These are phyloP conservation scores for Zhuliangozyma blackwelliae DNA, from an alignment of 1,139 yeast genomes.

Conservation along the genomic window DNA sequence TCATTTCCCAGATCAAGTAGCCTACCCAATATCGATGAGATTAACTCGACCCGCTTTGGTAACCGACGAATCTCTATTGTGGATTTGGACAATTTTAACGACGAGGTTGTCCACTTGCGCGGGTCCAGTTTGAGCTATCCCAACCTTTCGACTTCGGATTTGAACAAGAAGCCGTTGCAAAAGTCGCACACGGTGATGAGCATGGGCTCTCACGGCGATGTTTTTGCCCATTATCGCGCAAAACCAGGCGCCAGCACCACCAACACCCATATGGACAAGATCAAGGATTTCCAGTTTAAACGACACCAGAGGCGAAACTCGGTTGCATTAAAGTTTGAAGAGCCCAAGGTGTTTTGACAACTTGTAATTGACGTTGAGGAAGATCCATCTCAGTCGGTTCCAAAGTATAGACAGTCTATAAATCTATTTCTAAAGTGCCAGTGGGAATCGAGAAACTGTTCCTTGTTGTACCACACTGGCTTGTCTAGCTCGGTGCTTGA, in stretches of 20 bases:
- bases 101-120: constrained; percentile 6
- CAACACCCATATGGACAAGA: too few species aligned
- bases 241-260: too few species aligned
- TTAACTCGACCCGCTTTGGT: constrained; percentile 6
- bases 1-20: constrained; percentile 1
- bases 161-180: background rate
- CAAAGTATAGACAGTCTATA: constrained; percentile 76
- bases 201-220: background rate
- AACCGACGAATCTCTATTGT: constrained; percentile 18
- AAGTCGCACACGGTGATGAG: background rate
- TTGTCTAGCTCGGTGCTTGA: constrained; percentile 31
- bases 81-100: constrained; percentile 20
- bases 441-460: constrained; percentile 38
- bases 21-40: constrained; percentile 11
- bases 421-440: constrained; percentile 70
- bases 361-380: background rate
- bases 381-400: constrained; percentile 41
- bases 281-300: constrained; percentile 1
- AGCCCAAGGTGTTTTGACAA: constrained; percentile 11
- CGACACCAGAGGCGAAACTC: constrained; percentile 28
- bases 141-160: constrained; percentile 5
- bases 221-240: too few species aligned
- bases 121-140: constrained; percentile 1
- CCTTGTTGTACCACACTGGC: constrained; percentile 26
- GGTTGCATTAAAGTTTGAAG: constrained; percentile 29